Base-by-base conservation (phyloP, 495 filamentous ascomycete genomes). In the Aspergillus nanangensis region DNA sequence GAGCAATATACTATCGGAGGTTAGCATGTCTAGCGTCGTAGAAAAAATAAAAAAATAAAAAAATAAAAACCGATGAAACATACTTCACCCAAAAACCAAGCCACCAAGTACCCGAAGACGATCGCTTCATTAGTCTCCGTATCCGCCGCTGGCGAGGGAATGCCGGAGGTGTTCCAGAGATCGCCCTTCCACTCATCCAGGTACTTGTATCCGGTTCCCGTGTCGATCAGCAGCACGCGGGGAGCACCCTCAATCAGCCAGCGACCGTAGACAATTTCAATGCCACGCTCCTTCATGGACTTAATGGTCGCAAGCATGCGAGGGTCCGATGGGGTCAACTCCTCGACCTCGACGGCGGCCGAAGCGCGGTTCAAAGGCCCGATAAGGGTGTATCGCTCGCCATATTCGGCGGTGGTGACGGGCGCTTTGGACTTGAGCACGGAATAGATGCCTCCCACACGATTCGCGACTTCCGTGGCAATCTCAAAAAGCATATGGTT, bases 391-490 rank as follows among this genome's bases (percentile, higher is more conserved):
- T 98, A 98, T 46, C 89, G 82, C 45, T 96, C 88, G 56, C 93
- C 94, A 92, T 97, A 98, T 66, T 98, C 93, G 14, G 90, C 90
- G 0, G 93, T 95, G 21, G 93, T 98, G 38, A 98, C 92, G 8
- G 93, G 91, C 15, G 93, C 92, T 66, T 98, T 98, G 41, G 93
- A 98, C 71, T 98, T 98, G 61, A 98, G 81, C 41, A 98, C 93
- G 11, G 92, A 96, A 73, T 98, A 98, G 70, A 98, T 98, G 51
- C 93, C 93, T 60, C 93, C 93, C 45, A 98, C 93, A 71, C 94
- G 81, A 73, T 98, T 95, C 41, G 93, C 93, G 48, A 96, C 93
- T 61, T 98, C 93, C 13, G 93, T 97, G 23, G 93, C 90, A 48
- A 96, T 71, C 70, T 98, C 93, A 56, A 98, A 98, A 38, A 98